Evolutionary conservation across 2,329 filamentous ascomycete genomes (phyloP).

Genomic region (Fusarium haematococcum): DNA sequence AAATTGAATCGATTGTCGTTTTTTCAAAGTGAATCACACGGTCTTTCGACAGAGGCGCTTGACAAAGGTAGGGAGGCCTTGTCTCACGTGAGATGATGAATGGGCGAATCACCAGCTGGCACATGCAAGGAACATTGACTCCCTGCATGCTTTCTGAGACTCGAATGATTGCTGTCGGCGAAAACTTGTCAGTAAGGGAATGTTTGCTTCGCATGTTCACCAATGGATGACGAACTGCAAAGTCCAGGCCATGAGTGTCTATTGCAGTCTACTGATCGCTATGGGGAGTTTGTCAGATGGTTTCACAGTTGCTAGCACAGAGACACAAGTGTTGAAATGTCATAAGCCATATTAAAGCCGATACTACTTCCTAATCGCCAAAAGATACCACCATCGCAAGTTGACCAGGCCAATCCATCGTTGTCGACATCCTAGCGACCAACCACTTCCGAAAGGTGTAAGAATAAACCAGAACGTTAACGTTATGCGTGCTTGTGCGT

Average conservation of each 20-base stretch:
- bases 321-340: background rate
- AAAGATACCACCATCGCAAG: conserved; percentile 36
- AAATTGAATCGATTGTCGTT: background rate
- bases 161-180: background rate
- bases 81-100: background rate
- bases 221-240: background rate
- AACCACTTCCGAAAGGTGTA: conserved; percentile 27
- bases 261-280: background rate
- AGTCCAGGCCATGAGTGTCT: background rate
- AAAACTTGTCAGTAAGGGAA: background rate
- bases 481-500: conserved; percentile 28
- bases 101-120: background rate
- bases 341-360: conserved; percentile 39
- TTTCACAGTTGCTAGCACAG: background rate
- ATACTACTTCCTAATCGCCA: conserved; percentile 40
- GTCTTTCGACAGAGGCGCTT: background rate
- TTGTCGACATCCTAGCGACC: conserved; percentile 22
- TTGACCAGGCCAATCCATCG: conserved; percentile 24
- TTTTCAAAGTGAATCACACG: background rate
- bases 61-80: background rate
- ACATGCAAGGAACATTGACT: background rate
- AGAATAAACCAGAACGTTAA: conserved; percentile 42
- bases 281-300: background rate
- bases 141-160: background rate
- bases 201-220: background rate